These are phyloP conservation scores for Termitomyces sp. DNA, from an alignment of 1,284 basidiomycete species.

Conservation along the genomic window DNA sequence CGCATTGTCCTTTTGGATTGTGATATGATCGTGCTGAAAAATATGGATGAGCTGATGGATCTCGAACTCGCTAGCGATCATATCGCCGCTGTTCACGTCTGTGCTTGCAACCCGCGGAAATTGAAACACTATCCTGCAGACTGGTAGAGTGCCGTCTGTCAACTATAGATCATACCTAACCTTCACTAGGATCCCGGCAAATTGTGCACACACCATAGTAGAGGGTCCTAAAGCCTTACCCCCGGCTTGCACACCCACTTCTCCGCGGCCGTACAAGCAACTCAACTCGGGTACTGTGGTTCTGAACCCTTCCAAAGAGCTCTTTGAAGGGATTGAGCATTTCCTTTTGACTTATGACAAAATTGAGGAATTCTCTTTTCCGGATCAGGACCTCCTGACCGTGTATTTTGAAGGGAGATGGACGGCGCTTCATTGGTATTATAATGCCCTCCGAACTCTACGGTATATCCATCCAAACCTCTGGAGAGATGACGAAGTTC, in stretches of 20 bases:
- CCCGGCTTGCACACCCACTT: conserved; percentile 41
- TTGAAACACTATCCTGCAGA: conserved; percentile 82
- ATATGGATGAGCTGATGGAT: conserved; percentile 91
- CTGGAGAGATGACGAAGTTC: conserved; percentile 78
- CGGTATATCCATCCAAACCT: conserved; percentile 60
- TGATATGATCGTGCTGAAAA: conserved; percentile 84
- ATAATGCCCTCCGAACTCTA: conserved; percentile 84
- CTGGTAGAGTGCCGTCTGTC: conserved; percentile 54
- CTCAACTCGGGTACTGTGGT: conserved; percentile 91
- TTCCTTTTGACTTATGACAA: conserved; percentile 68
- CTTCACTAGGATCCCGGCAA: conserved; percentile 71
- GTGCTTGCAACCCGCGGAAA: conserved; percentile 89
- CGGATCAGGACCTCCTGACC: conserved; percentile 90
- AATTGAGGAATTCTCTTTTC: conserved; percentile 73
- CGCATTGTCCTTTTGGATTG: conserved; percentile 83
- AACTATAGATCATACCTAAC: conserved; percentile 1
- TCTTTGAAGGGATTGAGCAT: conserved; percentile 48
- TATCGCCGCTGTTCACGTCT: conserved; percentile 86
- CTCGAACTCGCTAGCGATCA: conserved; percentile 60
- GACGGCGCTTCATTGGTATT: conserved; percentile 74
- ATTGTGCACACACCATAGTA: conserved; percentile 79
- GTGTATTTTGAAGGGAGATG: conserved; percentile 74
- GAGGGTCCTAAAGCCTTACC: conserved; percentile 47
- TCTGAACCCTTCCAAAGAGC: conserved; percentile 65
- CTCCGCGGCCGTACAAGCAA: conserved; percentile 70